Evolutionary conservation across 148 eudicot species (phyloP), one percentile per base, ranked within the genome.

Genomic region (Cornus florida): DNA sequence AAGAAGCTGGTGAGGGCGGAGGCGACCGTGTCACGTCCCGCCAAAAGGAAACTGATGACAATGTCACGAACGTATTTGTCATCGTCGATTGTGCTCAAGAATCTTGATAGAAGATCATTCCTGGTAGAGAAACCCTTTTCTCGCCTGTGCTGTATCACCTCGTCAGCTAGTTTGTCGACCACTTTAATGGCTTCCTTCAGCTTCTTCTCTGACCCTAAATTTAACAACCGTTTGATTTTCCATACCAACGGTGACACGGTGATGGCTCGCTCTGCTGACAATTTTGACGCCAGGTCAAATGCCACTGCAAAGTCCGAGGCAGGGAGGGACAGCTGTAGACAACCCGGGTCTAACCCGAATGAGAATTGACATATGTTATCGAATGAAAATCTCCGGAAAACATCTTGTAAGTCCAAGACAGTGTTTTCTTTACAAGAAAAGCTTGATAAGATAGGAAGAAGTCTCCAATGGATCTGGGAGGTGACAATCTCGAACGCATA

Each of bases 11-110:
- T 87, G 17, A 91, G 79, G 82, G 87, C 92, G 48, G 94, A 83
- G 0, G 94, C 89, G 43, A 86, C 87, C 14, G 94, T 91, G 84
- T 91, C 94, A 0, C 91, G 86, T 56, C 94, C 94, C 0, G 94
- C 94, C 23, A 91, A 43, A 0, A 91, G 75, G 20, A 91, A 89
- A 79, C 92, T 91, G 5, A 89, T 75, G 11, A 91, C 92, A 14
- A 91, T 85, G 46, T 91, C 94, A 16, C 92, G 75, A 0, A 91
- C 82, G 71, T 86, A 89, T 73, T 70, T 71, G 7, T 87, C 89
- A 69, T 84, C 81, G 70, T 84, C 77, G 0, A 83, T 83, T 23
- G 84, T 74, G 3, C 78, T 86, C 92, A 91, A 87, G 75, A 91
- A 91, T 64, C 92, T 76, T 0, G 92, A 89, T 6, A 91, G 80